Conservation (phyloP, 371 early-diverging fungal species). For the Choanephora cucurbitarum region DNA sequence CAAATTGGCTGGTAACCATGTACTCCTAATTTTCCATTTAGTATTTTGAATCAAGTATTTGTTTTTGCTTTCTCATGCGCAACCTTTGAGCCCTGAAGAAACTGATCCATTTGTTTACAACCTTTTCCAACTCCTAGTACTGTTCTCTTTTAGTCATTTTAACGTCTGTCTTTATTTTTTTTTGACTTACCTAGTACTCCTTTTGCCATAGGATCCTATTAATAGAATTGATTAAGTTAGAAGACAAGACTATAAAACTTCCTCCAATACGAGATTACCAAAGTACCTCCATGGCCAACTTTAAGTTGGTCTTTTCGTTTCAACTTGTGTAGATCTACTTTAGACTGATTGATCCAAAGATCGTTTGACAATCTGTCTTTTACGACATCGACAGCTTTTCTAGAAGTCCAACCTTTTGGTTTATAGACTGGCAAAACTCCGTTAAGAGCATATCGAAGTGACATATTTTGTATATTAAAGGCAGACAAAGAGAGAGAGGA, state of each 20-base stretch:
- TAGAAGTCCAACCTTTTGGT: conserved; percentile 48
- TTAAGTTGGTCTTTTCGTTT: conserved; percentile 34
- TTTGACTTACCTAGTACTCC: conserved; percentile 44
- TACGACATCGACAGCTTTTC: conserved; percentile 36
- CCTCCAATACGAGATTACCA: too few species aligned
- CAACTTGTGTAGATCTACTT: background rate
- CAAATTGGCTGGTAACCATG: conserved; percentile 43
- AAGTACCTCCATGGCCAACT: conserved; percentile 58
- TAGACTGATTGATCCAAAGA: conserved; percentile 1
- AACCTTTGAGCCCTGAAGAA: conserved; percentile 40
- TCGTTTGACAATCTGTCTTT: conserved; percentile 29
- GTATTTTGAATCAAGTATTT: too few species aligned
- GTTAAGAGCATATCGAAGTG: conserved; percentile 25
- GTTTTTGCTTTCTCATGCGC: background rate
- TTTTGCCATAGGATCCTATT: conserved; percentile 54
- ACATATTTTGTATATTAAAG: conserved; percentile 2
- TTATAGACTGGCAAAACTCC: conserved; percentile 52
- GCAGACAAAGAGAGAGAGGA: background rate
- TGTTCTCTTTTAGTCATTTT: conserved; percentile 4
- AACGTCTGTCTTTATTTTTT: background rate
- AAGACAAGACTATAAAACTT: too few species aligned
- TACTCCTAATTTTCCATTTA: conserved; percentile 33
- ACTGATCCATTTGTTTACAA: conserved; percentile 43
- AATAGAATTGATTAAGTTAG: background rate
- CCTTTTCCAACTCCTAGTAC: conserved; percentile 52